Evolutionary conservation across 306 rosid species (phyloP), one percentile per base, ranked within the genome.

Genomic region (Biancaea sappan): DNA sequence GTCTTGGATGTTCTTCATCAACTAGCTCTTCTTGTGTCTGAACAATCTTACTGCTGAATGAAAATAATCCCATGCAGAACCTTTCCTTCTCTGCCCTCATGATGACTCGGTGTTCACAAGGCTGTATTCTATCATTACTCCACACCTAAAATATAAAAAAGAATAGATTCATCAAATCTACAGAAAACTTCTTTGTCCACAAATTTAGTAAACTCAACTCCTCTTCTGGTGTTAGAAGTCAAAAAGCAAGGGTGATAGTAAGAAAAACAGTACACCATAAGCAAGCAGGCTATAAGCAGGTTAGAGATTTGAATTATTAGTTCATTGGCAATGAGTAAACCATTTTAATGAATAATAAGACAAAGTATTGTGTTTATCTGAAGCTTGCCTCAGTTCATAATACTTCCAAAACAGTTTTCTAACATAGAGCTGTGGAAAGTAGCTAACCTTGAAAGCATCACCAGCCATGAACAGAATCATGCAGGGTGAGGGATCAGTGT

Each of bases 381-480:
- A 11, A 46, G 1, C 19, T 16, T n/a, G 18, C 67, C 34, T 19
- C n/a, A n/a, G n/a, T n/a, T 54, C 26, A n/a, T n/a, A n/a, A n/a
- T n/a, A n/a, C n/a, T n/a, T n/a, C n/a, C n/a, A n/a, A n/a, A n/a
- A n/a, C n/a, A n/a, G n/a, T n/a, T n/a, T n/a, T n/a, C n/a, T n/a
- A n/a, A n/a, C n/a, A n/a, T n/a, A n/a, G n/a, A n/a, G n/a, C n/a
- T n/a, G n/a, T n/a, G n/a, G 57, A 54, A 15, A 75, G 21, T 44
- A 38, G 58, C 69, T 3, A 4, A 81, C 85, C 82, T 66, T 66
- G 37, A 81, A 66, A 29, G 76, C 74, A 51, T 81, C 85, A 4
- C 82, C 82, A 6, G 85, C 82, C 1, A 81, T 13, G 72, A 81
- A 67, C 1, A 81, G 72, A 72, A 81, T 66, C 79, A 67, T 38